Evolutionary conservation across 805 yeast species (phyloP).

Genomic region (Yamadazyma kitorensis): DNA sequence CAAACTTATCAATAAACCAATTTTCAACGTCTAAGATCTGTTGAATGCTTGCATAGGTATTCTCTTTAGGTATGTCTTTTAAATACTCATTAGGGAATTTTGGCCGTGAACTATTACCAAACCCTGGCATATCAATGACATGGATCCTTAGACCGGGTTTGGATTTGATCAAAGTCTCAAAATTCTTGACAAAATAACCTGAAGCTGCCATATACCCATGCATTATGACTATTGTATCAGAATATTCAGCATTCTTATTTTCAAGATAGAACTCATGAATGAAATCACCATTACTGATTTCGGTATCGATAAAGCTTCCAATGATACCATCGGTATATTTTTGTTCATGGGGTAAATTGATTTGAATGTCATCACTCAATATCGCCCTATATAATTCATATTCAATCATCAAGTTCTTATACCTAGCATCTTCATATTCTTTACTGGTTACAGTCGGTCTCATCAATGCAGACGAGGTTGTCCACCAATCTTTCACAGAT

Average conservation of each 20-base stretch:
- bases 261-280: slow-evolving; percentile 38
- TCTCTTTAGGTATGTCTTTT: slow-evolving; percentile 12
- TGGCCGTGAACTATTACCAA: slow-evolving; percentile 42
- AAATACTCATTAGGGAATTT: slow-evolving; percentile 32
- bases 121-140: slow-evolving; percentile 42
- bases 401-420: slow-evolving; percentile 27
- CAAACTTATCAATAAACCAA: slow-evolving; percentile 42
- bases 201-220: slow-evolving; percentile 47
- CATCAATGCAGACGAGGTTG: slow-evolving; percentile 20
- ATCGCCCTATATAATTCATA: slow-evolving; percentile 33
- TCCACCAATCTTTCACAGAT: slow-evolving; percentile 41
- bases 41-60: slow-evolving; percentile 22
- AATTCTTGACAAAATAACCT: slow-evolving; percentile 39
- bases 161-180: slow-evolving; percentile 28
- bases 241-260: slow-evolving; percentile 13
- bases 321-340: slow-evolving; percentile 4
- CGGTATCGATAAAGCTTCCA: slow-evolving; percentile 29
- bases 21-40: slow-evolving; percentile 34
- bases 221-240: slow-evolving; percentile 24
- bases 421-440: slow-evolving; percentile 17
- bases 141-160: slow-evolving; percentile 34
- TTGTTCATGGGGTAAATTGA: slow-evolving; percentile 19
- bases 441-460: slow-evolving; percentile 13
- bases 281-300: slow-evolving; percentile 23
- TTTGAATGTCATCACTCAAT: slow-evolving; percentile 26